These are phyloP conservation scores for Aspergillus hiratsukae DNA, from an alignment of 2,329 filamentous ascomycete species.

Conservation along the genomic window DNA sequence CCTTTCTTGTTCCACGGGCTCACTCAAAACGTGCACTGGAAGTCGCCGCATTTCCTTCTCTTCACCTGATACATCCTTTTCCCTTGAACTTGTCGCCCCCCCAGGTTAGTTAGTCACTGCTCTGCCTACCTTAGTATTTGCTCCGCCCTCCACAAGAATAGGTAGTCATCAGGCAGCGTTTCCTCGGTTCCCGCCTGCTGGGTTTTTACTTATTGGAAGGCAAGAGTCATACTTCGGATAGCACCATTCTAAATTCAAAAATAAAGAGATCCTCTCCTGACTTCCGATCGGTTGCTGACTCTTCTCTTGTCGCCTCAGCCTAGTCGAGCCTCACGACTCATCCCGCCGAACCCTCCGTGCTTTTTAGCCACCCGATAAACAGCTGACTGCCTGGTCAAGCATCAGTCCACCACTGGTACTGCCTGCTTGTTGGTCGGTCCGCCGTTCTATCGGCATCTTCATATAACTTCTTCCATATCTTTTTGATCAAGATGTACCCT, in stretches of 20 bases:
- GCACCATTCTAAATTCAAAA: not conserved
- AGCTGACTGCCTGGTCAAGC: conserved; percentile 29
- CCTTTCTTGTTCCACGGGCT: conserved; percentile 1
- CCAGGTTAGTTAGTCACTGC: conserved; percentile 4
- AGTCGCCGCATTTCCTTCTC: not conserved
- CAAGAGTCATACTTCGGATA: conserved; percentile 3
- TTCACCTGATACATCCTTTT: conserved; percentile 4
- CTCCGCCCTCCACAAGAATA: conserved; percentile 8
- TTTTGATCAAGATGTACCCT: conserved; percentile 37
- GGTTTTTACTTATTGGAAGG: not conserved
- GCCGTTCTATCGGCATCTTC: conserved; percentile 26
- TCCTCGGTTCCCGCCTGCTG: conserved; percentile 1
- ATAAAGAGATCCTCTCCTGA: not conserved
- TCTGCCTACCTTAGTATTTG: conserved; percentile 7
- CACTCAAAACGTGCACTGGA: not conserved
- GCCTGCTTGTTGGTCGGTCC: conserved; percentile 32
- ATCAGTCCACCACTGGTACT: conserved; percentile 15
- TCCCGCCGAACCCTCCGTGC: conserved; percentile 5
- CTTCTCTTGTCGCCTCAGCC: conserved; percentile 13
- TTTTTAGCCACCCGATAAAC: conserved; percentile 13
- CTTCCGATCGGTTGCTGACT: conserved; percentile 14
- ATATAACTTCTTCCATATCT: conserved; percentile 17
- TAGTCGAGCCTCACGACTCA: conserved; percentile 12
- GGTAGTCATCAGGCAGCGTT: conserved; percentile 16
- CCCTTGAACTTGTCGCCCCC: conserved; percentile 8